Evolutionary conservation across 2,329 filamentous ascomycete species (phyloP).

Genomic region (Rhytidhysteron rufulum): DNA sequence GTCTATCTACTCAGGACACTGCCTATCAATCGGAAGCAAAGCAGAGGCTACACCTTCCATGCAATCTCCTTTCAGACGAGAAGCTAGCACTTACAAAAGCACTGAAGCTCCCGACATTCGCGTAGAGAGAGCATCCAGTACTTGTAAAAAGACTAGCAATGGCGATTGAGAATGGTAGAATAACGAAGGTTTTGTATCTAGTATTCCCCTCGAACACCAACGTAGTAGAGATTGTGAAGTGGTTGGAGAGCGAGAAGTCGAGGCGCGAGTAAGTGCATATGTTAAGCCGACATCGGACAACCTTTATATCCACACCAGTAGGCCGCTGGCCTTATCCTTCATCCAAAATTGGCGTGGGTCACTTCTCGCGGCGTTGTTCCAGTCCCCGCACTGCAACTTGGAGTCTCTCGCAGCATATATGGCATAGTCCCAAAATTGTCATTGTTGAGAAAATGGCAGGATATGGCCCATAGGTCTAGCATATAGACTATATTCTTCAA

Average conservation of each 20-base stretch:
- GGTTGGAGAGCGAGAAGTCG: constrained; percentile 20
- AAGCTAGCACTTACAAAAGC: constrained; percentile 29
- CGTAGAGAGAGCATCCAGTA: constrained; percentile 34
- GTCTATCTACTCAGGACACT: constrained; percentile 39
- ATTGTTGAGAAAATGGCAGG: too few species aligned
- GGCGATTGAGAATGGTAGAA: constrained; percentile 36
- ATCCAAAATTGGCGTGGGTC: too few species aligned
- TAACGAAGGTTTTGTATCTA: constrained; percentile 42
- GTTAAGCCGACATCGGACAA: not conserved
- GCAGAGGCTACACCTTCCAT: constrained; percentile 36
- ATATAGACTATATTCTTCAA: too few species aligned
- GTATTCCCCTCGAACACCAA: constrained; percentile 41
- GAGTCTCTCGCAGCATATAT: too few species aligned
- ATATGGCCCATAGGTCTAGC: too few species aligned
- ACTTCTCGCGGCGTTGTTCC: too few species aligned
- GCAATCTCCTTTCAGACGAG: constrained; percentile 41
- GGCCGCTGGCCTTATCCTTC: too few species aligned
- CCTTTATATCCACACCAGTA: not conserved
- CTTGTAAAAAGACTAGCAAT: constrained; percentile 38
- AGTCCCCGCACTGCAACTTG: too few species aligned
- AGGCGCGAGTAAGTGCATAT: not conserved
- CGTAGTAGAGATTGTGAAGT: constrained; percentile 36
- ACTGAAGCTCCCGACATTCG: constrained; percentile 37
- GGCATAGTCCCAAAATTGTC: too few species aligned
- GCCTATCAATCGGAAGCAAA: constrained; percentile 38